Conservation (phyloP, 2,329 filamentous ascomycete species). For the Penicillium palitans region DNA sequence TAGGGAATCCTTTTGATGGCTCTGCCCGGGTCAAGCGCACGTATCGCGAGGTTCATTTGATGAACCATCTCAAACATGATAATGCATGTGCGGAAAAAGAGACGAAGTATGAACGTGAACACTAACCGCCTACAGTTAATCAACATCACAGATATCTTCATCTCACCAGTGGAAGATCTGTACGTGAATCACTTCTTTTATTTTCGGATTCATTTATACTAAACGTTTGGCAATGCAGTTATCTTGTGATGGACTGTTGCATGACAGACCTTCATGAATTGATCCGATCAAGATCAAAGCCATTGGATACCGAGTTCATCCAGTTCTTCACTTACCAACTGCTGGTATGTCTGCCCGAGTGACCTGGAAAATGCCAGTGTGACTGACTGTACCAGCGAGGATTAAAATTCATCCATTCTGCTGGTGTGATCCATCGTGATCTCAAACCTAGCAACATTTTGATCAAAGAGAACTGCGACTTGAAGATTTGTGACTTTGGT, state of each 20-base stretch:
- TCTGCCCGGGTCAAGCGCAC: slow-evolving; percentile 4
- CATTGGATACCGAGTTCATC: slow-evolving; percentile 2
- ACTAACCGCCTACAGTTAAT: slow-evolving; percentile 3
- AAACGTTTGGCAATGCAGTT: neutral
- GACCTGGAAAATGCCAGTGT: too few species aligned
- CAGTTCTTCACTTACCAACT: slow-evolving; percentile 14
- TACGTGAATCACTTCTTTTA: neutral
- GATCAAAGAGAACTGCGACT: slow-evolving; percentile 97
- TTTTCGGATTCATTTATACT: neutral
- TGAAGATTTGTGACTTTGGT: slow-evolving; percentile 98
- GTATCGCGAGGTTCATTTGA: slow-evolving; percentile 10
- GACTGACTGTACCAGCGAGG: slow-evolving; percentile 64
- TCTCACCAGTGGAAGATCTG: slow-evolving; percentile 11
- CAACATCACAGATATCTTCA: slow-evolving; percentile 10
- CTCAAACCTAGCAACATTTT: slow-evolving; percentile 93
- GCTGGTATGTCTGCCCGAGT: neutral
- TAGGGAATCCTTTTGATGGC: neutral
- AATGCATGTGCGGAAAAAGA: neutral
- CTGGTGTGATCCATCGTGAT: slow-evolving; percentile 78
- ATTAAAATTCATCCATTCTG: slow-evolving; percentile 96
- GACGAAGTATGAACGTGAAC: accelerated
- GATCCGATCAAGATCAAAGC: neutral
- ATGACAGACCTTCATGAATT: slow-evolving; percentile 10
- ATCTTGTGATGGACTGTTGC: slow-evolving; percentile 8
- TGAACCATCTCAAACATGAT: slow-evolving; percentile 14